Evolutionary conservation across 257 asterid species (phyloP), one percentile per base, ranked within the genome.

Genomic region (Solanum chaucha): DNA sequence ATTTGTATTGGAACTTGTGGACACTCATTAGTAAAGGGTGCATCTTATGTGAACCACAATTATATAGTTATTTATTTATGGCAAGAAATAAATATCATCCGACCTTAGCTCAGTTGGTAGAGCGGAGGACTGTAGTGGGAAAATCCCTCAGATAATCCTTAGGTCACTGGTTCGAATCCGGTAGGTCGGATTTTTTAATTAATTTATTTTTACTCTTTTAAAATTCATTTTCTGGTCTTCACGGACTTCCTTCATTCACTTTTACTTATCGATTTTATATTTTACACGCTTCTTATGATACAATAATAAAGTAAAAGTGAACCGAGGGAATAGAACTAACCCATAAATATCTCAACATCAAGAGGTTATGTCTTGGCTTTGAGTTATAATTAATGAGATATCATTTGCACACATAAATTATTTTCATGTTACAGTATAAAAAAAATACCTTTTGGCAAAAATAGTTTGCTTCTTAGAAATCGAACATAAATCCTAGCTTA

Each of bases 111-210:
- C 85, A 80, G 85, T 80, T 80, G 85, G 68, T 46, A 46, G 85
- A 46, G 85, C 85, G 85, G 85, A 46, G 85, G 85, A 80, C 85
- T 80, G 67, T 80, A 80, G 85, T 80, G 67, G 85, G 85, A 8
- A 28, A 46, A 4, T 12, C 38, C 68, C 67, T 80, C 85, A 80
- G 84, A 0, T 4, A 15, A 80, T 80, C 85, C 68, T 80, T 80
- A 46, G 85, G 85, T 80, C 85, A 48, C 85, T 46, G 67, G 85
- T 78, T 78, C 84, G 84, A 78, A 78, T 78, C 84, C 84, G 84
- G 84, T 46, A 78, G 84, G 84, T 78, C 84, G 84, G 84, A 77
- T 28, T 24, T 24, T 36, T 8, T 35, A 0, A 14, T 7, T 14
- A 13, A 51, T 34, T 72, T 19, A 48, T 19, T 19, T 7, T 17